phyloP scores from a whole-genome alignment of 2,329 filamentous ascomycete species.

The Coniochaeta sp. region DNA sequence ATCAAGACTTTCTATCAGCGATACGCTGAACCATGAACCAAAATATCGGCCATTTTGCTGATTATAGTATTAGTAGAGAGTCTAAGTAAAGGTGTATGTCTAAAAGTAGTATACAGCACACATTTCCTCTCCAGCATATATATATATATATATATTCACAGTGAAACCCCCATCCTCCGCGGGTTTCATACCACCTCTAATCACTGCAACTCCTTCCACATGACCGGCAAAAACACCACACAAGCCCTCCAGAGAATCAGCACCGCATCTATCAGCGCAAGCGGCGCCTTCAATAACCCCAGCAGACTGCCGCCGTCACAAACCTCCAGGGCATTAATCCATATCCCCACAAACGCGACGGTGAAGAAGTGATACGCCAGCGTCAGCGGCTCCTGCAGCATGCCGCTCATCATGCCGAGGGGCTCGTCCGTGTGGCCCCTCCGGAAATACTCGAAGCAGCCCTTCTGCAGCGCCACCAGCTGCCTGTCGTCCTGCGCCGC shows the following conservation, averaged over 20 bases:
- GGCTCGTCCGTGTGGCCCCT: slow-evolving; percentile 69
- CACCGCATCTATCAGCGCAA: slow-evolving; percentile 57
- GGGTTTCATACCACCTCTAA: background rate
- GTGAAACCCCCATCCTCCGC: slow-evolving; percentile 14
- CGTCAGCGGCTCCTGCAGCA: slow-evolving; percentile 68
- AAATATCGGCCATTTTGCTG: too few relatives aligned
- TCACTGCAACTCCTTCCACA: slow-evolving; percentile 54
- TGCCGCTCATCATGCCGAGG: slow-evolving; percentile 70
- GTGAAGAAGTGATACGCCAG: slow-evolving; percentile 92
- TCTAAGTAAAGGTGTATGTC: background rate
- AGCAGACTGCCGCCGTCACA: slow-evolving; percentile 32
- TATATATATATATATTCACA: too few relatives aligned
- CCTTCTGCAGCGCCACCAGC: slow-evolving; percentile 72
- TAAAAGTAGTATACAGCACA: background rate
- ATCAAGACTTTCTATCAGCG: too few relatives aligned
- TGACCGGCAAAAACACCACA: slow-evolving; percentile 74
- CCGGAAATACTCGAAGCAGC: slow-evolving; percentile 91
- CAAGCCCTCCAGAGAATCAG: slow-evolving; percentile 74
- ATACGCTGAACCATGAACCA: too few relatives aligned
- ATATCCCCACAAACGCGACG: slow-evolving; percentile 83
- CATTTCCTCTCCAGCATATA: background rate
- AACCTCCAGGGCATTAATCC: slow-evolving; percentile 42
- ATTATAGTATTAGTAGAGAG: background rate
- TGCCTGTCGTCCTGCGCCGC: slow-evolving; percentile 67
- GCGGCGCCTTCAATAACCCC: slow-evolving; percentile 51